phyloP scores from a whole-genome alignment of 768 basidiomycete species.

The Tremella yokohamensis region DNA sequence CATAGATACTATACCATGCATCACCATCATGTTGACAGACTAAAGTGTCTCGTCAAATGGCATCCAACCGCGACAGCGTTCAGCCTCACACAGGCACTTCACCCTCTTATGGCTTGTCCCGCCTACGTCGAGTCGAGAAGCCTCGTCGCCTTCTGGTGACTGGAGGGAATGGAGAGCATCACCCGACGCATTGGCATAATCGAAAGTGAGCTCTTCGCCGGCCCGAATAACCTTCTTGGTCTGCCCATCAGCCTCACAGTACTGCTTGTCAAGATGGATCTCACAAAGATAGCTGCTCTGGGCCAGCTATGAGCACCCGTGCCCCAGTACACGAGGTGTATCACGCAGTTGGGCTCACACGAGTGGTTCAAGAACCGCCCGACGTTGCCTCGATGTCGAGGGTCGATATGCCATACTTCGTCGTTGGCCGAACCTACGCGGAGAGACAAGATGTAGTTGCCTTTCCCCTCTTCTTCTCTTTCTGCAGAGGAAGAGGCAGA shows the following conservation, averaged over 20 bases:
- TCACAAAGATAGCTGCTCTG: slow-evolving; percentile 49
- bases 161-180: not conserved
- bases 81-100: slow-evolving; percentile 21
- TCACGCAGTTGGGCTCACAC: slow-evolving; percentile 48
- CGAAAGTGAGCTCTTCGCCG: slow-evolving; percentile 50
- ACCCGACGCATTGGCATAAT: slow-evolving; percentile 48
- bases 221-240: slow-evolving; percentile 27
- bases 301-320: slow-evolving; percentile 24
- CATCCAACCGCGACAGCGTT: slow-evolving; percentile 38
- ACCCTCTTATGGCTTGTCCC: slow-evolving; percentile 5
- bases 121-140: not conserved
- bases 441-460: slow-evolving; percentile 49
- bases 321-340: slow-evolving; percentile 46
- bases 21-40: not conserved
- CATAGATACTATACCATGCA: slow-evolving; percentile 5
- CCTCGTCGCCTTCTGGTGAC: not conserved
- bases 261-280: slow-evolving; percentile 8
- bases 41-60: slow-evolving; percentile 38
- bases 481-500: not conserved
- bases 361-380: slow-evolving; percentile 50
- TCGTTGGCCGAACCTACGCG: slow-evolving; percentile 11
- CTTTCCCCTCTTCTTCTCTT: slow-evolving; percentile 8
- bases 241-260: slow-evolving; percentile 21
- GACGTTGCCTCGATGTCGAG: slow-evolving; percentile 43
- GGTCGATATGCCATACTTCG: slow-evolving; percentile 39